phyloP scores from a whole-genome alignment of 805 yeast genomes.

The Saccharomyces jurei region DNA sequence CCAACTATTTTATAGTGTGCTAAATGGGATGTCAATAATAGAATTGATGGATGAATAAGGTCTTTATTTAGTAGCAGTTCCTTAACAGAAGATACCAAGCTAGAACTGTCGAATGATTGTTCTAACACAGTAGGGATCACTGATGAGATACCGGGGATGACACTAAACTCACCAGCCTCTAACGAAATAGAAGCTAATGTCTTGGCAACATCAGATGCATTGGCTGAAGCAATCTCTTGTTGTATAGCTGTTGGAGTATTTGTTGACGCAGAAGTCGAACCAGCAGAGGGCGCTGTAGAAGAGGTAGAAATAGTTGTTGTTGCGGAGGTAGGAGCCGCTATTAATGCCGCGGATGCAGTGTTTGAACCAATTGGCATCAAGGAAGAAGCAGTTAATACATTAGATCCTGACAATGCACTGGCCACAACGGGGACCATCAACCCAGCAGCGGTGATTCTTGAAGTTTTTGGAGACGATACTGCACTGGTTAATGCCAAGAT shows the following conservation, averaged over 20 bases:
- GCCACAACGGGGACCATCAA: slow-evolving; percentile 28
- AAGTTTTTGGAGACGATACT: slow-evolving; percentile 24
- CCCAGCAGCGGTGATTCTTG: slow-evolving; percentile 31
- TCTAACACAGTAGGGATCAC: slow-evolving; percentile 39
- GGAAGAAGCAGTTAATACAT: slow-evolving; percentile 18
- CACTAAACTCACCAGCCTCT: slow-evolving; percentile 22
- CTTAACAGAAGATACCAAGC: slow-evolving; percentile 24
- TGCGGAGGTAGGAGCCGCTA: slow-evolving; percentile 2
- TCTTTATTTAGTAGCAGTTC: slow-evolving; percentile 32
- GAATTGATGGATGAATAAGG: slow-evolving; percentile 79
- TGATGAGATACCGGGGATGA: slow-evolving; percentile 34
- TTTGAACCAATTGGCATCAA: slow-evolving; percentile 4
- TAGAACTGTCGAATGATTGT: slow-evolving; percentile 21
- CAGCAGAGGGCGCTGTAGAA: slow-evolving; percentile 1
- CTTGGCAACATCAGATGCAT: slow-evolving; percentile 17
- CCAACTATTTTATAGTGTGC: slow-evolving; percentile 86
- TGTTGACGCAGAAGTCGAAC: slow-evolving; percentile 3
- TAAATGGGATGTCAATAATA: slow-evolving; percentile 68
- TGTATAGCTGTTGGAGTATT: slow-evolving; percentile 4
- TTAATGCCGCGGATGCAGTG: slow-evolving; percentile 1
- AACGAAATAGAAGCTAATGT: slow-evolving; percentile 22
- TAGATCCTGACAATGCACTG: slow-evolving; percentile 19
- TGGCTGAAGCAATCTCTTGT: neutral
- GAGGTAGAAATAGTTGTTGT: slow-evolving; percentile 5
- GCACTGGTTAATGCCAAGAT: slow-evolving; percentile 30